Base-by-base conservation (phyloP, 1,139 yeast genomes). In the Wickerhamomyces sp. region DNA sequence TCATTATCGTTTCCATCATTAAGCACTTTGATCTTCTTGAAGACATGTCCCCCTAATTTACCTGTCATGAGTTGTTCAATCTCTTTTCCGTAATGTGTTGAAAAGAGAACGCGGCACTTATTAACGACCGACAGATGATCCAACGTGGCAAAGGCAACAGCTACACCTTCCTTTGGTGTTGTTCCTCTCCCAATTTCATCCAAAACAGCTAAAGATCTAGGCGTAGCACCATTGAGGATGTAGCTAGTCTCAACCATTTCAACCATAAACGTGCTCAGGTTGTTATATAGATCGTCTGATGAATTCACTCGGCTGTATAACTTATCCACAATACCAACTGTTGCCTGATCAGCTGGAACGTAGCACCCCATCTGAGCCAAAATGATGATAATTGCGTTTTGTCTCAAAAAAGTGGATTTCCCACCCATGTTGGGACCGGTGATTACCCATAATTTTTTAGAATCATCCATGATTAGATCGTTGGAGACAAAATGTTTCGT, bases 371-470 rank as follows among this genome's bases (percentile, higher is more conserved):
- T 84, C 58, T 93, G 99, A 0, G 96, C 95, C 55, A 93, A 60
- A 39, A 93, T 83, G 0, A 82, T 83, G 41, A 89, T 86, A 14
- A 90, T 66, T 0, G 97, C 98, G 59, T 84, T 86, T 55, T 91
- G 98, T 41, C 98, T 75, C 42, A 93, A 67, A 58, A 79, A 93
- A 0, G 98, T 91, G 39, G 96, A 86, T 59, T 93, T 93, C 0
- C 99, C 99, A 4, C 98, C 98, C 98, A 93, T 93, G 60, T 93
- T 93, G 1, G 98, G 98, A 0, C 99, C 99, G 0, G 96, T 83
- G 6, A 93, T 81, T 9, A 93, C 73, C 91, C 95, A 87, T 13
- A 74, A 55, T 10, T 64, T 58, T 2, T 65, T 58, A 6, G 60
- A 51, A 0, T 66, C 62, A 3, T 71, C 53, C 10, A 80, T 58